Conservation (phyloP, 2,329 filamentous ascomycete species). For the Sphaerulina populicola region DNA sequence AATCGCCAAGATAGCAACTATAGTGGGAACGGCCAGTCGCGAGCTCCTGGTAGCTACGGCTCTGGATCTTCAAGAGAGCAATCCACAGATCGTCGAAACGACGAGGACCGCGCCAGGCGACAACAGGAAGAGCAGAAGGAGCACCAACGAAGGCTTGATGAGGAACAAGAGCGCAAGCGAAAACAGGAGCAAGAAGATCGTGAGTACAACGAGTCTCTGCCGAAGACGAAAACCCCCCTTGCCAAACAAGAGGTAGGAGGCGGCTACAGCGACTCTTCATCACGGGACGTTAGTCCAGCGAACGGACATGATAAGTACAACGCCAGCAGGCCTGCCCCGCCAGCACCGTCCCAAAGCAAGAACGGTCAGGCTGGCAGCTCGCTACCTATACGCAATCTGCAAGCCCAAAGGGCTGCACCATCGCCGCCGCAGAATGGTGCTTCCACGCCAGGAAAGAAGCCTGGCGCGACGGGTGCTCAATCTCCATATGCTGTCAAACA, state of each 20-base stretch:
- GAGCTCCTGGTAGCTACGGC: slow-evolving; percentile 19
- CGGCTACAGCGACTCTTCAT: slow-evolving; percentile 42
- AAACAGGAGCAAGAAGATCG: slow-evolving; percentile 61
- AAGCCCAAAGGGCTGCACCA: slow-evolving; percentile 56
- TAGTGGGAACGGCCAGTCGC: slow-evolving; percentile 23
- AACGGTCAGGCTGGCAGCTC: slow-evolving; percentile 22
- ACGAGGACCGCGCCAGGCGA: slow-evolving; percentile 35
- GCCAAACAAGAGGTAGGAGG: slow-evolving; percentile 84
- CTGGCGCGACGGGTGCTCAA: slow-evolving; percentile 19
- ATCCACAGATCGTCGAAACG: slow-evolving; percentile 29
- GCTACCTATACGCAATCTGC: slow-evolving; percentile 41
- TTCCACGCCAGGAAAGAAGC: slow-evolving; percentile 22
- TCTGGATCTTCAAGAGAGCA: slow-evolving; percentile 20
- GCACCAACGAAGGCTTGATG: slow-evolving; percentile 35
- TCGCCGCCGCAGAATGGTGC: slow-evolving; percentile 29
- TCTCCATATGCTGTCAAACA: slow-evolving; percentile 27
- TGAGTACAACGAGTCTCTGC: slow-evolving; percentile 81
- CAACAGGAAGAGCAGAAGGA: slow-evolving; percentile 35
- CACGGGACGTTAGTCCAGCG: slow-evolving; percentile 38
- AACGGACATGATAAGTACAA: slow-evolving; percentile 62
- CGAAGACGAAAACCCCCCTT: slow-evolving; percentile 67
- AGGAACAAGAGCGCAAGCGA: slow-evolving; percentile 40
- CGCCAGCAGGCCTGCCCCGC: slow-evolving; percentile 70
- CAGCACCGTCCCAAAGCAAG: slow-evolving; percentile 28
- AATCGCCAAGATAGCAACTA: slow-evolving; percentile 42